Base-by-base conservation (phyloP, 495 filamentous ascomycete species). In the Rhizodiscina lignyota region DNA sequence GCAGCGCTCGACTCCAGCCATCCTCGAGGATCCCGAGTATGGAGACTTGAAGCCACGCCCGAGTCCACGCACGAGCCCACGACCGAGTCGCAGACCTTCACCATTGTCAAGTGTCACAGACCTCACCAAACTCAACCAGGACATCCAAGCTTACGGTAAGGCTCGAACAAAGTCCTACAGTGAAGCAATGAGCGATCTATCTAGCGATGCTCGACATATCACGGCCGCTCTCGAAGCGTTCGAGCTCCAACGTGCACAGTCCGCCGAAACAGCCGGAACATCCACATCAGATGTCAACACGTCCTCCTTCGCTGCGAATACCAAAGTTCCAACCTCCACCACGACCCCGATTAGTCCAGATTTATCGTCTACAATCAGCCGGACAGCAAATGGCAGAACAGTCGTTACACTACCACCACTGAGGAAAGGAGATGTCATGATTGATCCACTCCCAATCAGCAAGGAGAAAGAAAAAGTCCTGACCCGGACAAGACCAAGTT, bases 401-500 rank as follows among this genome's bases (percentile, higher is more conserved):
- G 59, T 65, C 11, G 59, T 62, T 10, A 75, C 84, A 37, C 62
- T 94, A 4, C 89, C 89, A 3, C 89, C 84, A 11, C 52, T 94
- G 13, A 74, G 81, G 36, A 77, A 80, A 39, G 79, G 79, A 12
- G 87, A 93, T 50, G 76, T 91, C 32, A 87, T 96, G 79, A 91
- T 94, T 40, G 89, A 97, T 53, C 89, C 89, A 5, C 58, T 97
- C 38, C 91, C 87, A 1, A 77, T 92, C 23, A 94, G 86, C 46
- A 91, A 85, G 58, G 89, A 97, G 62, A 97, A 97, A 56, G 84
- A 93, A 45, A 83, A 79, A 27, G 79, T 94, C 4, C 60, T 97
- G 15, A 84, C 83, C 16, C 67, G 91, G 28, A 97, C 89, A 10
- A 70, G 89, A 19, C 89, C 89, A 0, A 87, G 80, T 26, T 97